Evolutionary conservation across 1,284 basidiomycete species (phyloP).

Genomic region (Puccinia triticina): DNA sequence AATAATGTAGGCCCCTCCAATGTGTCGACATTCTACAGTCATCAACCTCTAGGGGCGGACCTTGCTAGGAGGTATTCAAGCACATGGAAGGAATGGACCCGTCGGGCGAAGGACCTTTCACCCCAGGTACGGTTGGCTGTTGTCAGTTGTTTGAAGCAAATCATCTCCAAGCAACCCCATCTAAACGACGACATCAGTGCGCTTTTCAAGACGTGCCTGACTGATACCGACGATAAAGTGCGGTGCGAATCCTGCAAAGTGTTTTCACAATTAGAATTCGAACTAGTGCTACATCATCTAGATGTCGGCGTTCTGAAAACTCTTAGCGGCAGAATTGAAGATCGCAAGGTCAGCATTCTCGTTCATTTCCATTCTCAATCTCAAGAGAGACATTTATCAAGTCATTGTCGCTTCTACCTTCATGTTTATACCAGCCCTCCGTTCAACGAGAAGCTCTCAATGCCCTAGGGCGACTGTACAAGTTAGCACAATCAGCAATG

Average conservation of each 20-base stretch:
- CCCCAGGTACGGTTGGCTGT: slow-evolving; percentile 74
- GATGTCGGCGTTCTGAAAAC: slow-evolving; percentile 68
- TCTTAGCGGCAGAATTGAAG: slow-evolving; percentile 74
- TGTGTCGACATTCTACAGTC: slow-evolving; percentile 59
- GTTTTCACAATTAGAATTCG: slow-evolving; percentile 84
- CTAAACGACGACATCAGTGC: slow-evolving; percentile 73
- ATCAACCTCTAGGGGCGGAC: slow-evolving; percentile 60
- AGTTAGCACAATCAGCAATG: slow-evolving; percentile 85
- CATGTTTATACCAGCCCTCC: slow-evolving; percentile 64
- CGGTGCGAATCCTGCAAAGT: slow-evolving; percentile 80
- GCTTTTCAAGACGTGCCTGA: slow-evolving; percentile 69
- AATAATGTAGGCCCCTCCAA: slow-evolving; percentile 8
- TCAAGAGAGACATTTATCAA: not conserved
- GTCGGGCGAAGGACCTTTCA: slow-evolving; percentile 76
- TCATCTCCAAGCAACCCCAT: slow-evolving; percentile 72
- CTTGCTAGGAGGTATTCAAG: slow-evolving; percentile 77
- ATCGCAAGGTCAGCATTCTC: slow-evolving; percentile 73
- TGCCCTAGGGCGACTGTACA: slow-evolving; percentile 77
- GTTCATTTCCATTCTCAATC: not conserved
- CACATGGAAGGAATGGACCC: slow-evolving; percentile 84
- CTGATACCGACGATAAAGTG: slow-evolving; percentile 89
- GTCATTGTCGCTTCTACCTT: slow-evolving; percentile 11
- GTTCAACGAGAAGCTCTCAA: slow-evolving; percentile 82
- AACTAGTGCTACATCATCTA: slow-evolving; percentile 82
- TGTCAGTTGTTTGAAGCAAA: slow-evolving; percentile 71